Evolutionary conservation across 371 early-diverging fungal species (phyloP).

Genomic region (Zopfochytrium polystomum): DNA sequence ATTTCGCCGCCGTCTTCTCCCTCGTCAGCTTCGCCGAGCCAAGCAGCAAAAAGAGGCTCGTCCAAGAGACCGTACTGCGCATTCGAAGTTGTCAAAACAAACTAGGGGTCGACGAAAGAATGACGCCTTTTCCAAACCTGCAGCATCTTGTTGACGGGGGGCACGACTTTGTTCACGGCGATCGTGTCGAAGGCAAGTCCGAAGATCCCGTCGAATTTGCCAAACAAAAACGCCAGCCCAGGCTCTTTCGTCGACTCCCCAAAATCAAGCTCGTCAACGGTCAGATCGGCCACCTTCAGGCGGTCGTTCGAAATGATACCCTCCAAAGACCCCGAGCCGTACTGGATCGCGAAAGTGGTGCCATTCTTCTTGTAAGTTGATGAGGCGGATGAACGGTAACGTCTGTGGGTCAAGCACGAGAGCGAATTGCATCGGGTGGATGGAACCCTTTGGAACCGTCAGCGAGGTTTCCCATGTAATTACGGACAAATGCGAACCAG

Average conservation of each 20-base stretch:
- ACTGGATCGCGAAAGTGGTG: constrained; percentile 68
- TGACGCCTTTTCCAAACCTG: too few relatives aligned
- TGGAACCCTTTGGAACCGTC: too few relatives aligned
- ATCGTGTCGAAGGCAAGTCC: constrained; percentile 85
- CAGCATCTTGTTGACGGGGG: constrained; percentile 90
- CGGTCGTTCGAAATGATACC: constrained; percentile 66
- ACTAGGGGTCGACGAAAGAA: too few relatives aligned
- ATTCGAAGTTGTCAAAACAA: background rate
- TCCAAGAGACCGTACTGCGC: constrained; percentile 60
- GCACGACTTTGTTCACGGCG: constrained; percentile 77
- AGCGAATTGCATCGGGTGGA: constrained; percentile 89
- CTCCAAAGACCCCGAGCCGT: constrained; percentile 88
- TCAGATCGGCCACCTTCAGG: constrained; percentile 62
- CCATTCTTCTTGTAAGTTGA: constrained; percentile 76
- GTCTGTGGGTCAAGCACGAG: constrained; percentile 88
- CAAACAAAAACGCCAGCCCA: constrained; percentile 74
- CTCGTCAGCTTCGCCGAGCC: constrained; percentile 53
- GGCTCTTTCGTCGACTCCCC: constrained; percentile 92
- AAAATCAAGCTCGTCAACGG: constrained; percentile 68
- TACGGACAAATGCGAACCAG: too few relatives aligned
- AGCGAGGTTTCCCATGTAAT: too few relatives aligned
- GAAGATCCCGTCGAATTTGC: constrained; percentile 90
- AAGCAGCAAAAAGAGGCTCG: constrained; percentile 80
- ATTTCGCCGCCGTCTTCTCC: constrained; percentile 76
- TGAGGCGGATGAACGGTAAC: constrained; percentile 74